Base-by-base conservation (phyloP, 441 rosid species). In the Monsonia emarginata region DNA sequence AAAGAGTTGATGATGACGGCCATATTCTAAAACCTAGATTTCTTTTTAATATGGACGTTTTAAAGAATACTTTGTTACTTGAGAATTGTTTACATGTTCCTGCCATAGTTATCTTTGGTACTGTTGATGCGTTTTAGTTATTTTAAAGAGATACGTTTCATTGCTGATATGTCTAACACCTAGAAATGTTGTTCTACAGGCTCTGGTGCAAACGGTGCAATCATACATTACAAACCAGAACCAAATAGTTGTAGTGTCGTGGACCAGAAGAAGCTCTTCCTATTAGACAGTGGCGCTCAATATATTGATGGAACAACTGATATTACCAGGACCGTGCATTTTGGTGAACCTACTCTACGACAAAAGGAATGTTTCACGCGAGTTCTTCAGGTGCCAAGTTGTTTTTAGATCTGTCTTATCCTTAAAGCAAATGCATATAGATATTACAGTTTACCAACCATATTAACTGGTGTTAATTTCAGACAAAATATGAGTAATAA, bases 231-330 rank as follows among this genome's bases (percentile, higher is more conserved):
- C 79, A 86, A 79, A 78, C 90, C 97, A 57, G 96, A 94, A 76
- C 85, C 86, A 50, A 88, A 76, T 69, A 94, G 78, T 70, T 94
- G 97, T 74, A 89, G 97, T 63, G 66, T 80, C 56, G 87, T 94
- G 68, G 94, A 88, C 80, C 75, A 87, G 27, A 70, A 75, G 32
- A 94, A 90, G 65, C 83, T 94, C 28, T 91, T 89, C 73, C 80
- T 94, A 42, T 83, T 94, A 32, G 99, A 94, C 69, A 89, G 96
- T 74, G 99, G 99, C 74, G 99, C 96, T 72, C 99, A 94, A 70
- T 91, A 85, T 76, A 77, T 85, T 30, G 99, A 94, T 72, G 99
- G 99, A 75, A 94, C 97, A 66, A 94, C 99, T 63, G 99, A 94
- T 70, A 83, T 94, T 73, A 94, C 99, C 32, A 83, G 99, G 80